Percentiles rank a stretch among this genome's conserved stretches.
These are phyloP conservation scores for Purpureocillium takamizusanense DNA, from an alignment of 2,329 filamentous ascomycete genomes.

Conservation along the genomic window DNA sequence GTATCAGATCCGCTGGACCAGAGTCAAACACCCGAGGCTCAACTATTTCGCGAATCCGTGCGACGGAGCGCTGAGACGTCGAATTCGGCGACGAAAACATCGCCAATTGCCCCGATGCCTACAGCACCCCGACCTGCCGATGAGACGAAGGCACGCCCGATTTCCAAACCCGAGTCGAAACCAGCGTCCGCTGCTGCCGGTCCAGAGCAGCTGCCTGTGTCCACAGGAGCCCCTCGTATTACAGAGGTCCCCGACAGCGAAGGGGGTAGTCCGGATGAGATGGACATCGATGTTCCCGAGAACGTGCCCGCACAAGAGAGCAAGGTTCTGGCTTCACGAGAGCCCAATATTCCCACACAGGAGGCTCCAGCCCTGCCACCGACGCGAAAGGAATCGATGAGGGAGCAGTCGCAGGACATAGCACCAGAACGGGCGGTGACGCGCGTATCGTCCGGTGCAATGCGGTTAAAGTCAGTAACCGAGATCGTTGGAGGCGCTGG, in stretches of 20 bases:
- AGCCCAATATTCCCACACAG: conserved; percentile 3
- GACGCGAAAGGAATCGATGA: conserved; percentile 3
- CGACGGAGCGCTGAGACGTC: conserved; percentile 15
- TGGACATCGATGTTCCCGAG: conserved; percentile 24
- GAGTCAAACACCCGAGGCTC: conserved; percentile 29
- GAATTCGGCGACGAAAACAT: conserved; percentile 5
- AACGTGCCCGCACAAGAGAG: conserved; percentile 10
- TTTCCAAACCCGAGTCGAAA: conserved; percentile 1
- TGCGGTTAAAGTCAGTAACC: conserved; percentile 63
- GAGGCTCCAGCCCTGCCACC: conserved; percentile 7
- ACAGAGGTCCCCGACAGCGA: conserved; percentile 26
- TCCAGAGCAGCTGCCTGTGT: not conserved
- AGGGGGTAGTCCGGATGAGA: conserved; percentile 20
- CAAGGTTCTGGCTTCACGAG: not conserved
- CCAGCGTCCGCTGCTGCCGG: not conserved
- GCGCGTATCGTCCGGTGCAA: conserved; percentile 59
- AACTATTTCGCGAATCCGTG: conserved; percentile 34
- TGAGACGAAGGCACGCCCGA: not conserved
- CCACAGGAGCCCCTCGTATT: not conserved
- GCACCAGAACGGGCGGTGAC: conserved; percentile 52
- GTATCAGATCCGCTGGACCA: conserved; percentile 1
- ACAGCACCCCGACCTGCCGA: conserved; percentile 3
- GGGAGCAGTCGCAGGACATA: conserved; percentile 12
- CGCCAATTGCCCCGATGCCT: not conserved
- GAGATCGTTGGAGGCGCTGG: conserved; percentile 59